Percentiles rank a stretch among this genome's conserved stretches.
These are phyloP conservation scores for Melaleuca quinquenervia DNA, from an alignment of 345 rosid species.

Conservation along the genomic window DNA sequence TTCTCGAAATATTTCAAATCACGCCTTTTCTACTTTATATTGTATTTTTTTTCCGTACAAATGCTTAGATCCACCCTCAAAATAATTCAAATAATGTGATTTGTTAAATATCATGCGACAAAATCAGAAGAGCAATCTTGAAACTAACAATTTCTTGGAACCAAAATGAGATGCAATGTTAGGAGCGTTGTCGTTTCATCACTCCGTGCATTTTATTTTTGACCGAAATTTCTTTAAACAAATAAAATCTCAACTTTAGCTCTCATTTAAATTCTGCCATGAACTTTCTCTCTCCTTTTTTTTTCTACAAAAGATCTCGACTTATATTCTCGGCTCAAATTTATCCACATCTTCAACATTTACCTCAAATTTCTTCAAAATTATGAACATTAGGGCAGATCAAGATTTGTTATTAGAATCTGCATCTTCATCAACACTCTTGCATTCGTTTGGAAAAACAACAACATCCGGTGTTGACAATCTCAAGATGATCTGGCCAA, in stretches of 20 bases:
- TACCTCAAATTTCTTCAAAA: background rate
- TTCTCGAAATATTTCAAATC: background rate
- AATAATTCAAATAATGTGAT: background rate
- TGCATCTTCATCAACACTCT: background rate
- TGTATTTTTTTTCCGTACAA: background rate
- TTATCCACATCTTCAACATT: accelerated
- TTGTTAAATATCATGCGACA: background rate
- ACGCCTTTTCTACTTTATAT: background rate
- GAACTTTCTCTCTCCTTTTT: too few relatives aligned
- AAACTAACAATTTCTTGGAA: background rate
- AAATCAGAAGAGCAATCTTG: background rate
- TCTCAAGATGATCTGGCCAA: background rate
- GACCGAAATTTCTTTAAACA: background rate
- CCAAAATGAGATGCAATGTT: background rate
- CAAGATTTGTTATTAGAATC: background rate
- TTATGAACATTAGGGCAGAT: background rate
- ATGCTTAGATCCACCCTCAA: background rate
- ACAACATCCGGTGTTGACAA: accelerated
- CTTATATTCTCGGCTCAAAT: background rate
- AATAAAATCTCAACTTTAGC: background rate
- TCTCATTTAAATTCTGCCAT: background rate
- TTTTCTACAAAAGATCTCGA: background rate
- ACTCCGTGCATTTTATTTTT: background rate
- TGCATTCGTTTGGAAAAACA: accelerated
- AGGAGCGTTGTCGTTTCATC: background rate